A percentile compares a stretch with the other conserved stretches of the same genome.
Evolutionary conservation across 2,329 filamentous ascomycete genomes (phyloP).

Genomic region (Curvularia spicifera): DNA sequence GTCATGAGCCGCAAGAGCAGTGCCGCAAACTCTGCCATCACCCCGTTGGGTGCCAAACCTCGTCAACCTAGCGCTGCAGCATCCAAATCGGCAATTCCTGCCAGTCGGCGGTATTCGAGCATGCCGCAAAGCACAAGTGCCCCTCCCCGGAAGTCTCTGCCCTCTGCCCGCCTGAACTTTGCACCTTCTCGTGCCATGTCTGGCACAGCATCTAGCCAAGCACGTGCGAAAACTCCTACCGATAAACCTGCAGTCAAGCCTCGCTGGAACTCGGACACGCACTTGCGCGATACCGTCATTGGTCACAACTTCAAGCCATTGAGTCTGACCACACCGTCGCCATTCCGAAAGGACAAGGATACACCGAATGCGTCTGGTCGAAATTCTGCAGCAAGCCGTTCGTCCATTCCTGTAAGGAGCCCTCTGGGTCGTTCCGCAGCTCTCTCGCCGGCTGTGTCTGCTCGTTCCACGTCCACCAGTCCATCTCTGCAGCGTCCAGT

Average conservation of each 20-base stretch:
- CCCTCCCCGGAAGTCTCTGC: slow-evolving; percentile 31
- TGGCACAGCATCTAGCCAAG: slow-evolving; percentile 33
- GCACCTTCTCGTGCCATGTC: slow-evolving; percentile 36
- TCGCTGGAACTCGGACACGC: slow-evolving; percentile 50
- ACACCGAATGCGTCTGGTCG: slow-evolving; percentile 29
- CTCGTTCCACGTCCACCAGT: slow-evolving; percentile 39
- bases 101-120: slow-evolving; percentile 57
- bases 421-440: slow-evolving; percentile 39
- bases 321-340: slow-evolving; percentile 44
- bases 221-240: slow-evolving; percentile 36
- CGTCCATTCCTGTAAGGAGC: slow-evolving; percentile 46
- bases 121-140: slow-evolving; percentile 48
- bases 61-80: slow-evolving; percentile 56
- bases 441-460: slow-evolving; percentile 31
- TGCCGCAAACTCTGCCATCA: slow-evolving; percentile 53
- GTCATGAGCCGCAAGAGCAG: slow-evolving; percentile 61
- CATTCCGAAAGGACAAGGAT: slow-evolving; percentile 33
- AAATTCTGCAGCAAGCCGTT: slow-evolving; percentile 36
- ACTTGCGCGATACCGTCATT: slow-evolving; percentile 47
- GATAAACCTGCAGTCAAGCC: slow-evolving; percentile 43
- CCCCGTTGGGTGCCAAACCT: slow-evolving; percentile 56
- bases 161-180: slow-evolving; percentile 26
- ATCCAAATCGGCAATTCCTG: slow-evolving; percentile 49
- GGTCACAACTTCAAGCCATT: slow-evolving; percentile 50
- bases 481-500: slow-evolving; percentile 35